phyloP scores from a whole-genome alignment of 129 eudicot genomes.

The Scalesia atractyloides region DNA sequence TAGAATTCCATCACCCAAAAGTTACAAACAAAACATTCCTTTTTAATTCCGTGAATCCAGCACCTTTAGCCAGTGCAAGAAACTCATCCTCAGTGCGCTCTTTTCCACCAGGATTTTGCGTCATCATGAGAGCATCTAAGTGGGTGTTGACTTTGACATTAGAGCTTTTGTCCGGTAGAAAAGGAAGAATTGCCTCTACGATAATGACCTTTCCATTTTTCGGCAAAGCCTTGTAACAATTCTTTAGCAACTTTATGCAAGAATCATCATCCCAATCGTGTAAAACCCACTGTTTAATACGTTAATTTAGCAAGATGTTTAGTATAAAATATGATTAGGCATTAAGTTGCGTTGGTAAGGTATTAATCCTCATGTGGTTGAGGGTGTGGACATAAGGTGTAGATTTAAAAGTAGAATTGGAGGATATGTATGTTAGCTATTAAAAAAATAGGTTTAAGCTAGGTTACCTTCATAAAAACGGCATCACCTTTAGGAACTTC shows the following conservation, averaged over 20 bases:
- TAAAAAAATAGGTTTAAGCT: background rate
- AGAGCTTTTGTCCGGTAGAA: conserved; percentile 21
- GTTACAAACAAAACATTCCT: conserved; percentile 21
- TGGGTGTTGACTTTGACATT: background rate
- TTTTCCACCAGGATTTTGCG: conserved; percentile 46
- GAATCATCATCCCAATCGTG: conserved; percentile 57
- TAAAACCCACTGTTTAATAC: conserved; percentile 39
- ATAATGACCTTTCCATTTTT: conserved; percentile 46
- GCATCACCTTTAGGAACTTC: conserved; percentile 52
- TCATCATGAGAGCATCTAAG: conserved; percentile 37
- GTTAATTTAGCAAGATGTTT: background rate
- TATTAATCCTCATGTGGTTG: too few relatives aligned
- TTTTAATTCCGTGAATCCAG: conserved; percentile 34
- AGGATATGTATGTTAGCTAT: too few relatives aligned
- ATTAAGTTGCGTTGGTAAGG: too few relatives aligned
- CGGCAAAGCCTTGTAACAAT: conserved; percentile 48
- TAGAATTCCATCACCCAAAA: conserved; percentile 15
- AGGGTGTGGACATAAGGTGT: too few relatives aligned
- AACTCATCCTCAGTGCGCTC: conserved; percentile 44
- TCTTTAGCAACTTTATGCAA: conserved; percentile 44
- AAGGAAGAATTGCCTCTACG: conserved; percentile 38
- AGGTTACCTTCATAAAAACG: conserved; percentile 57
- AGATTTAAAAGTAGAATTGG: too few relatives aligned
- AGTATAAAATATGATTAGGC: background rate
- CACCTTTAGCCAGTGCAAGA: conserved; percentile 30